phyloP scores from a whole-genome alignment of 1,284 basidiomycete genomes.

The Wallemia hederae region DNA sequence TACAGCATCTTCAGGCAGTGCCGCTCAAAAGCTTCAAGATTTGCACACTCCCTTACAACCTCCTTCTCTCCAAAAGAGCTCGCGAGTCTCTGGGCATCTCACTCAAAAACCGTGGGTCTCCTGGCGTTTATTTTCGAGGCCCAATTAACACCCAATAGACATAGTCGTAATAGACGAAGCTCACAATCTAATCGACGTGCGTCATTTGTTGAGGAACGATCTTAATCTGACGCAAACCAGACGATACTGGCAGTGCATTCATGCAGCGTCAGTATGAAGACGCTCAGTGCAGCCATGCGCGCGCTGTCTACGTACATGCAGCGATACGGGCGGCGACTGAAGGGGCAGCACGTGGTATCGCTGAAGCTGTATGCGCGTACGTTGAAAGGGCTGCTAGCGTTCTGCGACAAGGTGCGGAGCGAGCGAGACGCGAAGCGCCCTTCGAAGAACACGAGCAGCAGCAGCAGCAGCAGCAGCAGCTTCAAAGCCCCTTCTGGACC shows the following conservation, averaged over 20 bases:
- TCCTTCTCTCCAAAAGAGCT: constrained; percentile 55
- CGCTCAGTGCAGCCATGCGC: constrained; percentile 32
- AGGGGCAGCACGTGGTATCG: constrained; percentile 42
- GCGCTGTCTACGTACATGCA: constrained; percentile 53
- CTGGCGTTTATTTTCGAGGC: not conserved
- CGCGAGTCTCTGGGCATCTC: constrained; percentile 64
- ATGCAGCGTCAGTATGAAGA: constrained; percentile 29
- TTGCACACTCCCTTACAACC: constrained; percentile 74
- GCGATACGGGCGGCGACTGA: constrained; percentile 46
- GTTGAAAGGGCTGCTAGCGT: constrained; percentile 33
- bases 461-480: constrained; percentile 1
- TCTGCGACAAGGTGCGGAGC: constrained; percentile 15
- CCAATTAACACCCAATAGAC: constrained; percentile 14
- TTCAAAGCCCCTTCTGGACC: too few relatives aligned
- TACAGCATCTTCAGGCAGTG: not conserved
- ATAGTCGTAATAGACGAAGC: constrained; percentile 86
- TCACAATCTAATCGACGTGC: constrained; percentile 25
- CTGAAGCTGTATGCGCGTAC: constrained; percentile 48
- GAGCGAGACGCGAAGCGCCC: constrained; percentile 21
- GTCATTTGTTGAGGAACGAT: not conserved
- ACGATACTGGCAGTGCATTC: constrained; percentile 67
- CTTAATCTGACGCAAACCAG: constrained; percentile 39
- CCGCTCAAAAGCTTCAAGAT: constrained; percentile 22
- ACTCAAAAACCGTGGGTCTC: constrained; percentile 26
- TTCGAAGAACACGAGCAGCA: constrained; percentile 5